Conservation (phyloP, 306 rosid species). For the Fragaria iinumae region DNA sequence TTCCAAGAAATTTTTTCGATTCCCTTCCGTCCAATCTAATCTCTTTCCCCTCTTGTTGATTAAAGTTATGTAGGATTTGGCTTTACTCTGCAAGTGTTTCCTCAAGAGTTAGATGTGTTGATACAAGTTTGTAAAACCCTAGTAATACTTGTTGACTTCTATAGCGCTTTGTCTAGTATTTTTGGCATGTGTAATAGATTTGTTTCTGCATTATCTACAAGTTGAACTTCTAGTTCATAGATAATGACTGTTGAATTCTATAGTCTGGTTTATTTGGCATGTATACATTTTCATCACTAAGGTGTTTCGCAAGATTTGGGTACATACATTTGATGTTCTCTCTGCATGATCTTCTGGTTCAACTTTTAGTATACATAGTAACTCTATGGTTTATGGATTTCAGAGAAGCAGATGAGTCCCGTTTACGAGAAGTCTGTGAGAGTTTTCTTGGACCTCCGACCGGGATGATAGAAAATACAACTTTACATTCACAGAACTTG, state of each 20-base stretch:
- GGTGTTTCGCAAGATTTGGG: background rate
- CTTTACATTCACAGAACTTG: conserved; percentile 49
- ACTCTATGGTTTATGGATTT: conserved; percentile 26
- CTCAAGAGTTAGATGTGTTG: background rate
- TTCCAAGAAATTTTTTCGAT: background rate
- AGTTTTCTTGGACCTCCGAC: conserved; percentile 96
- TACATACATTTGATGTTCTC: background rate
- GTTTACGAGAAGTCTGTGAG: conserved; percentile 92
- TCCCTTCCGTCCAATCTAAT: background rate
- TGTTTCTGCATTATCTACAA: background rate
- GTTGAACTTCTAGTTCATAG: background rate
- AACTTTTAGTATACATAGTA: background rate
- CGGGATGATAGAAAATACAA: conserved; percentile 73
- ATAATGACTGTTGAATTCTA: background rate
- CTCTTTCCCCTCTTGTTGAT: background rate
- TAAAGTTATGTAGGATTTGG: background rate
- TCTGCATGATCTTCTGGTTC: background rate
- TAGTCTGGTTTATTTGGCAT: background rate
- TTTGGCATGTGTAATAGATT: background rate
- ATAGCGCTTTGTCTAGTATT: background rate
- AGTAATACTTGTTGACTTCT: background rate
- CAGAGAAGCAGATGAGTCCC: conserved; percentile 99
- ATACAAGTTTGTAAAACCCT: background rate
- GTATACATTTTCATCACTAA: background rate
- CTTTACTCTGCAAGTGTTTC: background rate